Percentiles rank a stretch among this genome's conserved stretches.
Evolutionary conservation across 2,329 filamentous ascomycete genomes (phyloP).

Genomic region (Trichoderma koningii): DNA sequence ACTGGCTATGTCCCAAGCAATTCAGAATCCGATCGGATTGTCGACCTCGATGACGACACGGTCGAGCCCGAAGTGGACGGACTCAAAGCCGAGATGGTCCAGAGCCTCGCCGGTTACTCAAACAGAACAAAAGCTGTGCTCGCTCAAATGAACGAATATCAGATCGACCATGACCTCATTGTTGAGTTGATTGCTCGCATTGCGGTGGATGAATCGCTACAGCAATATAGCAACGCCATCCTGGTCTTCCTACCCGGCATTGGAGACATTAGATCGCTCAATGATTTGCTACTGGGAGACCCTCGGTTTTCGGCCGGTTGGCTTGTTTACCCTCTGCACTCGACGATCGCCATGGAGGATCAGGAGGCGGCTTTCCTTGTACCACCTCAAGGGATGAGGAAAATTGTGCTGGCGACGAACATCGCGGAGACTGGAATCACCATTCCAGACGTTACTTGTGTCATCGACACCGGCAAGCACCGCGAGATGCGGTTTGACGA

Average conservation of each 20-base stretch:
- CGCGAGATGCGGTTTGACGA: constrained; percentile 98
- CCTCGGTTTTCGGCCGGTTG: constrained; percentile 74
- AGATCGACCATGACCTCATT: constrained; percentile 86
- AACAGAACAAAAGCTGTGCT: constrained; percentile 73
- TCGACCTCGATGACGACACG: constrained; percentile 65
- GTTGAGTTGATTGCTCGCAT: constrained; percentile 77
- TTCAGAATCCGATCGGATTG: constrained; percentile 52
- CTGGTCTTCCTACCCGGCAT: constrained; percentile 95
- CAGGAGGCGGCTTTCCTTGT: constrained; percentile 91
- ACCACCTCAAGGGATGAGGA: constrained; percentile 78
- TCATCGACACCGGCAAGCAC: constrained; percentile 95
- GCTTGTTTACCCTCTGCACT: constrained; percentile 89
- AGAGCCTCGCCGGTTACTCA: constrained; percentile 73
- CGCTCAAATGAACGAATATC: constrained; percentile 81
- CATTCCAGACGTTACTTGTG: constrained; percentile 95
- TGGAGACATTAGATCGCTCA: constrained; percentile 84
- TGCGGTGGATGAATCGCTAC: constrained; percentile 66
- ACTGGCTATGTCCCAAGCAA: constrained; percentile 68
- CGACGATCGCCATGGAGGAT: constrained; percentile 92
- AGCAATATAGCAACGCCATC: constrained; percentile 81
- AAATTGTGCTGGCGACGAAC: constrained; percentile 95
- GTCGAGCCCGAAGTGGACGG: constrained; percentile 54
- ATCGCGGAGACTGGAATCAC: constrained; percentile 99
- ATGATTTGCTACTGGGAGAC: constrained; percentile 80
- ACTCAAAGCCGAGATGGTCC: constrained; percentile 59